Evolutionary conservation across 352 stramenopile species (phyloP), one percentile per base, ranked within the genome.

Genomic region (Pythium rishiriense): DNA sequence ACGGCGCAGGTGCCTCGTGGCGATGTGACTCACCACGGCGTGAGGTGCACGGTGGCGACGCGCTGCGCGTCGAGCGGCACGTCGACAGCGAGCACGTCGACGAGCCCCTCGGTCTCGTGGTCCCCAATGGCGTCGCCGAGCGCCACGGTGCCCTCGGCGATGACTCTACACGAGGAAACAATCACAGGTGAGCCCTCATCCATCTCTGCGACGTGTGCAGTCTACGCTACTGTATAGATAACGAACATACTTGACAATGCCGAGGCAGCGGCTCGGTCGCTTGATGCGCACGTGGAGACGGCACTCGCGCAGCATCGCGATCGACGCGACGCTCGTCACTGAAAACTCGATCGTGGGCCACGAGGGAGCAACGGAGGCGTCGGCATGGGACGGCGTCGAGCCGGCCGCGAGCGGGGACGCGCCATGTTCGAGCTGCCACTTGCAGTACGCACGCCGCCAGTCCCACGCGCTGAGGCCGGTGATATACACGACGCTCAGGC

Each of bases 241-340:
- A n/a, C n/a, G n/a, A n/a, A 62, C 60, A 1, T 41, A 64, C 62
- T 64, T 69, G 39, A 69, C 24, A 1, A 47, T 59, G 21, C 62
- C 62, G 1, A 69, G 54, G 31, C 53, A 60, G 12, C 62, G 62
- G 31, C 62, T 69, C 5, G 62, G 43, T 15, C 62, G 35, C 49
- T 69, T 64, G 10, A 69, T 29, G 0, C 45, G 39, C 1, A 64
- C 41, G 1, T 28, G 1, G 14, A 69, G 62, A 2, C 4, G 22
- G 12, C 62, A 64, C 54, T 48, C 37, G 54, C 54, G 49, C 7
- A 69, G 55, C 62, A 64, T 56, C 4, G 21, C 35, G 14, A 64
- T 24, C 5, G 53, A 62, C 9, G 25, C 19, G 0, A 69, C 25
- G 21, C 19, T 17, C 4, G 35, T 6, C 3, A 64, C 15, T 1